Conservation (phyloP, 2,329 filamentous ascomycete genomes). For the Chrysoporthe cubensis region DNA sequence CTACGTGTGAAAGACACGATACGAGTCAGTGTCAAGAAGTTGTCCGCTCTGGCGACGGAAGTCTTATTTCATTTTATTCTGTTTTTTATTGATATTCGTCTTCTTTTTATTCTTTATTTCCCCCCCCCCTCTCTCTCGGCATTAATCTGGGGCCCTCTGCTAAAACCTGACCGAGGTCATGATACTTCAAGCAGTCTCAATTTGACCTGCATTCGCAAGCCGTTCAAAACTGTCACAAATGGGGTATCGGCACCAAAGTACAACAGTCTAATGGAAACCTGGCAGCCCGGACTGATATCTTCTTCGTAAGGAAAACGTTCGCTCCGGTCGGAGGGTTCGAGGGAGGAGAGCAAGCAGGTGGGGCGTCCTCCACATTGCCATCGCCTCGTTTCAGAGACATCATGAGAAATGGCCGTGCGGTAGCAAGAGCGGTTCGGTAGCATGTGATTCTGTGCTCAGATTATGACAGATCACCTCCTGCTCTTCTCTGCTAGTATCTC, state of each 20-base stretch:
- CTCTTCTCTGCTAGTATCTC: conserved; percentile 41
- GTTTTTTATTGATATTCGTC: not conserved
- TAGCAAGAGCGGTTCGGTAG: no score
- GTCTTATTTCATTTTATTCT: not conserved
- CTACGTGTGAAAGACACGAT: not conserved
- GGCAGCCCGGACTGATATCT: no score
- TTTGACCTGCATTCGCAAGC: not conserved
- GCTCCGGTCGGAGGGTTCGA: no score
- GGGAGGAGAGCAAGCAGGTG: no score
- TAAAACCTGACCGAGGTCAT: not conserved
- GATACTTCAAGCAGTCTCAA: not conserved
- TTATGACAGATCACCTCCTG: conserved; percentile 12
- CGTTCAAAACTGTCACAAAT: no score
- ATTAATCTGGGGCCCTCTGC: not conserved
- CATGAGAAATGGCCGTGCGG: not conserved
- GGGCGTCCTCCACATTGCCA: not conserved
- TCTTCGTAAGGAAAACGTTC: no score
- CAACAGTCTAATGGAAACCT: no score
- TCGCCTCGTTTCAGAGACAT: not conserved
- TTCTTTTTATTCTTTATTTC: not conserved
- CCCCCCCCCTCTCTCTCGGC: no score
- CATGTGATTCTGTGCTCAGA: not conserved
- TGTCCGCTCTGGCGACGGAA: not conserved
- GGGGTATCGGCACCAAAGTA: no score
- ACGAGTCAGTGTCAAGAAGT: not conserved